Percentiles rank a stretch among this genome's conserved stretches.
phyloP scores from a whole-genome alignment of 352 stramenopile species.

The Thalassiosira ordinaria region DNA sequence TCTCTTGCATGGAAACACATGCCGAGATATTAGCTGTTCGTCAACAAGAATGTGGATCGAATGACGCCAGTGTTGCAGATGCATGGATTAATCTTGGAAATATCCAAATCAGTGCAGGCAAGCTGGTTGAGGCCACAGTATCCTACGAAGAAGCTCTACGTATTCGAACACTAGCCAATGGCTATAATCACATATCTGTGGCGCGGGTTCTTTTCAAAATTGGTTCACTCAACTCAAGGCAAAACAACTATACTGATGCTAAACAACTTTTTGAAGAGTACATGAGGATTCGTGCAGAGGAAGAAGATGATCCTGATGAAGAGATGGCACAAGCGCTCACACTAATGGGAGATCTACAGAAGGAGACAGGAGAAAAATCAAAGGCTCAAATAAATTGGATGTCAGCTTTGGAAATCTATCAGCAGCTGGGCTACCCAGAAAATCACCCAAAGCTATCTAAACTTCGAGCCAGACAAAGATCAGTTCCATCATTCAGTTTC shows the following conservation, averaged over 20 bases:
- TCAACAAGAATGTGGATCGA: constrained; percentile 49
- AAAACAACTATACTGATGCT: constrained; percentile 51
- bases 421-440: constrained; percentile 54
- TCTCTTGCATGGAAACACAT: constrained; percentile 52
- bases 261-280: constrained; percentile 69
- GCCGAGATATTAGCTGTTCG: constrained; percentile 51
- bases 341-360: constrained; percentile 62
- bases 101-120: constrained; percentile 46
- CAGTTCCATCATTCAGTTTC: constrained; percentile 8
- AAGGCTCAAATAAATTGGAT: constrained; percentile 72
- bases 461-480: constrained; percentile 45
- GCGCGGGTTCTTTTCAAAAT: constrained; percentile 62
- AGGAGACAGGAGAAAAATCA: constrained; percentile 57
- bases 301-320: constrained; percentile 60
- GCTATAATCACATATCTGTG: constrained; percentile 54
- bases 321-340: constrained; percentile 64
- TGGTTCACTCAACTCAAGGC: constrained; percentile 51
- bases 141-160: constrained; percentile 64
- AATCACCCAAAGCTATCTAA: constrained; percentile 57
- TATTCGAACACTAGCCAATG: constrained; percentile 39
- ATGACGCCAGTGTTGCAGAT: constrained; percentile 58
- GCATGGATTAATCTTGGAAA: constrained; percentile 60
- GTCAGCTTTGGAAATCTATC: constrained; percentile 64
- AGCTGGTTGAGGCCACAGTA: constrained; percentile 47
- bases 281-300: constrained; percentile 59